Conservation (phyloP, 2,329 filamentous ascomycete genomes). For the Bipolaris cookei region DNA sequence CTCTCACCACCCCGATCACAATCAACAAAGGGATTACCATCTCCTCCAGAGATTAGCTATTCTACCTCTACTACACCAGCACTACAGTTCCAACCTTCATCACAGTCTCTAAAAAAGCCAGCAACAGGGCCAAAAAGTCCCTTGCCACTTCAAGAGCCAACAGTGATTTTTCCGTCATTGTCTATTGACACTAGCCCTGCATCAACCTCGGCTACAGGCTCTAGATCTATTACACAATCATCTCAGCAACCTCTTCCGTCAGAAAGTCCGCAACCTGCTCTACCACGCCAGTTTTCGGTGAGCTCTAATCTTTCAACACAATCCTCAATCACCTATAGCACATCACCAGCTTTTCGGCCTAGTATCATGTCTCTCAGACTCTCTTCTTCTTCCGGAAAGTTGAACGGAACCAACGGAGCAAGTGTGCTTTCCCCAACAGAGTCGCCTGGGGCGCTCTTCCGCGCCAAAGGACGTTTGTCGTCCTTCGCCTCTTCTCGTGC, state of each 20-base stretch:
- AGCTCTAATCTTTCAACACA: constrained; percentile 10
- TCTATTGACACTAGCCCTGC: background rate
- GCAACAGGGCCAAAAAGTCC: background rate
- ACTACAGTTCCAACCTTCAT: background rate
- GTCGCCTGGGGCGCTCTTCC: constrained; percentile 27
- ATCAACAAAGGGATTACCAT: constrained; percentile 5
- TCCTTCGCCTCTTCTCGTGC: constrained; percentile 33
- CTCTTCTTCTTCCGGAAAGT: constrained; percentile 4
- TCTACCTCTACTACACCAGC: background rate
- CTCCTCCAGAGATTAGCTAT: constrained; percentile 9
- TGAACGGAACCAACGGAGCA: constrained; percentile 4
- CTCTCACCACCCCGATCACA: constrained; percentile 4
- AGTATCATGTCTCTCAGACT: constrained; percentile 16
- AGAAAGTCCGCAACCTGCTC: background rate
- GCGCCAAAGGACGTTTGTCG: constrained; percentile 23
- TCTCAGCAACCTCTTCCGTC: background rate
- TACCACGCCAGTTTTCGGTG: constrained; percentile 7
- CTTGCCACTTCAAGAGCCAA: constrained; percentile 3
- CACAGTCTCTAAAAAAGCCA: constrained; percentile 2
- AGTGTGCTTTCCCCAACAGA: constrained; percentile 28
- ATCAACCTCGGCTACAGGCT: background rate
- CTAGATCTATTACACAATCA: background rate
- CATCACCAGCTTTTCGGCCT: constrained; percentile 4
- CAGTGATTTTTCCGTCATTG: background rate
- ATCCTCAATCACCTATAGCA: constrained; percentile 12